Evolutionary conservation across 257 asterid genomes (phyloP).

Genomic region (Petrea volubilis): DNA sequence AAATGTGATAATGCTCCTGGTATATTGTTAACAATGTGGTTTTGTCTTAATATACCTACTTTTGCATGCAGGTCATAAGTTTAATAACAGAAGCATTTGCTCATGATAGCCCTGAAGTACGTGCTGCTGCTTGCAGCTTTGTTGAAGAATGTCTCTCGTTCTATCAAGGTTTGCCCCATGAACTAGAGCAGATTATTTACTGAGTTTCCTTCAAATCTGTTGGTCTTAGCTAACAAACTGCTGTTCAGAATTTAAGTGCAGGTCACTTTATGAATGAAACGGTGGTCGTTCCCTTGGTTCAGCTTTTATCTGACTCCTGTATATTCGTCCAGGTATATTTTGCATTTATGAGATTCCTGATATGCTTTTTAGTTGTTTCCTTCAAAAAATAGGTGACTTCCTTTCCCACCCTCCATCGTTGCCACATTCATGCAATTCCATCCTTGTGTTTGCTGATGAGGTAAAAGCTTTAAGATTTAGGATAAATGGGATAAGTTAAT

Average conservation of each 20-base stretch:
- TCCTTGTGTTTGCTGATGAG: neutral
- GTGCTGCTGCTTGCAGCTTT: slow-evolving; percentile 85
- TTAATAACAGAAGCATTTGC: slow-evolving; percentile 57
- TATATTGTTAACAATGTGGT: neutral
- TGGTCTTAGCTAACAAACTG: slow-evolving; percentile 32
- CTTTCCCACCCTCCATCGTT: neutral
- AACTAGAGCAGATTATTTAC: slow-evolving; percentile 13
- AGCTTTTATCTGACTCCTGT: slow-evolving; percentile 65
- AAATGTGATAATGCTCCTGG: neutral
- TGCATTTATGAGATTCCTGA: neutral
- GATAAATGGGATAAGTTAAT: neutral
- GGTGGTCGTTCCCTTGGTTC: slow-evolving; percentile 62
- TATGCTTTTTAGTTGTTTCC: neutral
- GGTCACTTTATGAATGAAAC: slow-evolving; percentile 72
- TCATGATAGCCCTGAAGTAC: slow-evolving; percentile 75
- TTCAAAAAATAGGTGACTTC: slow-evolving; percentile 3
- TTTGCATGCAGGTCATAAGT: slow-evolving; percentile 58
- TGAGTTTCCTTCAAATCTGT: slow-evolving; percentile 6
- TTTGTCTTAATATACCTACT: slow-evolving; percentile 12
- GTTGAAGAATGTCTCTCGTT: slow-evolving; percentile 81
- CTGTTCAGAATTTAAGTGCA: slow-evolving; percentile 80
- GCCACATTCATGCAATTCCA: neutral
- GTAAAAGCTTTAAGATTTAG: neutral
- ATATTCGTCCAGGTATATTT: slow-evolving; percentile 68
- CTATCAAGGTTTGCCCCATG: slow-evolving; percentile 73